Evolutionary conservation across 148 eudicot genomes (phyloP).

Genomic region (Fagopyrum esculentum): DNA sequence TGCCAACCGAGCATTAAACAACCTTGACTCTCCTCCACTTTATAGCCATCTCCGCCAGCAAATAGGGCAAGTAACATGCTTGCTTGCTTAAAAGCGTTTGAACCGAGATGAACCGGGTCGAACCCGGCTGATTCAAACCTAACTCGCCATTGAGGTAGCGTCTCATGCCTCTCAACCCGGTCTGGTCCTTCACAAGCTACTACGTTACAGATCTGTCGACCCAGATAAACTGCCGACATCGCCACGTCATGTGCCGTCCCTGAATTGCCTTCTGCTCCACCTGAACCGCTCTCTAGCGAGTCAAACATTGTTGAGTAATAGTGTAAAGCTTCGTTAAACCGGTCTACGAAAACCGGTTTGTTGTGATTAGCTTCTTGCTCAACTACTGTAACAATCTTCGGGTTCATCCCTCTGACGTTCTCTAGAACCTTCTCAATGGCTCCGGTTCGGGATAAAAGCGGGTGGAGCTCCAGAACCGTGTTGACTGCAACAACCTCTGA

Average conservation of each 20-base stretch:
- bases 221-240: conserved; percentile 82
- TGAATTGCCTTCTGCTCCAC: not conserved
- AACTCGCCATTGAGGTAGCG: conserved; percentile 57
- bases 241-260: conserved; percentile 41
- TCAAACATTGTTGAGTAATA: conserved; percentile 90
- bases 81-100: conserved; percentile 81
- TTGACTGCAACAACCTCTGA: conserved; percentile 53
- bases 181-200: conserved; percentile 84
- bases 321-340: conserved; percentile 75
- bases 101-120: conserved; percentile 66
- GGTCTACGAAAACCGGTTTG: conserved; percentile 48
- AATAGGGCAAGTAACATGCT: conserved; percentile 60
- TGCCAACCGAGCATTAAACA: conserved; percentile 90
- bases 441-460: conserved; percentile 45
- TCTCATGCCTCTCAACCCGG: conserved; percentile 82
- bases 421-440: conserved; percentile 51
- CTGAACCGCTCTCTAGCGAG: conserved; percentile 60
- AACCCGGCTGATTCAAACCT: conserved; percentile 60
- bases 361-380: conserved; percentile 90
- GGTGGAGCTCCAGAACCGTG: conserved; percentile 75
- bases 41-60: conserved; percentile 80
- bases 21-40: conserved; percentile 79
- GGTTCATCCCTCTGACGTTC: conserved; percentile 51
- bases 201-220: conserved; percentile 83
- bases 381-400: conserved; percentile 66